phyloP scores from a whole-genome alignment of 1,284 basidiomycete species.

The Clitocybe nebularis region DNA sequence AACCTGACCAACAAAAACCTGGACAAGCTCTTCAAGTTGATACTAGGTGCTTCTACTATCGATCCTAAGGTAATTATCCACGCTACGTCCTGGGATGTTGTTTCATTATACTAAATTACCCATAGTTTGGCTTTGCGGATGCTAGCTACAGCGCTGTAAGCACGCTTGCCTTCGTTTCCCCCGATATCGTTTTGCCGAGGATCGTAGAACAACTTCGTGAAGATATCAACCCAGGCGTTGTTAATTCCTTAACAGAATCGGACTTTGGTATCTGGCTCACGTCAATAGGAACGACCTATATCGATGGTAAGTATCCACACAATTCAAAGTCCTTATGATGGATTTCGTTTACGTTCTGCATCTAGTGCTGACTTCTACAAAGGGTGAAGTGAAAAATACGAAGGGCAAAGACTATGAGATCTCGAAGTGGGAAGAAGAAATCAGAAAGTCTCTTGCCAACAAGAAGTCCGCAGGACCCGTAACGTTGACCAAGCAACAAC shows the following conservation, averaged over 20 bases:
- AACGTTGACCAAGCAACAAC: slow-evolving; percentile 79
- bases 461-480: slow-evolving; percentile 57
- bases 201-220: slow-evolving; percentile 62
- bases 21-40: slow-evolving; percentile 45
- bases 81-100: neutral
- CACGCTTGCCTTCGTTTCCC: slow-evolving; percentile 78
- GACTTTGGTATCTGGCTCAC: slow-evolving; percentile 86
- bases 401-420: slow-evolving; percentile 88
- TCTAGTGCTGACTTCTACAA: slow-evolving; percentile 62
- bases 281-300: slow-evolving; percentile 72
- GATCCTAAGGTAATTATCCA: slow-evolving; percentile 38
- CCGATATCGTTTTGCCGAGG: slow-evolving; percentile 61
- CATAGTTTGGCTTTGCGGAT: slow-evolving; percentile 46
- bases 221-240: slow-evolving; percentile 56
- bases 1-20: slow-evolving; percentile 49
- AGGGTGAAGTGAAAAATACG: slow-evolving; percentile 45
- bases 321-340: neutral
- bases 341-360: slow-evolving; percentile 6
- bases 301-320: slow-evolving; percentile 72
- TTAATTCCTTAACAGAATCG: slow-evolving; percentile 63
- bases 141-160: slow-evolving; percentile 75
- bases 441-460: slow-evolving; percentile 78
- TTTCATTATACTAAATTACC: neutral
- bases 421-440: slow-evolving; percentile 89
- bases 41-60: slow-evolving; percentile 43